Conservation (phyloP, 495 filamentous ascomycete genomes). For the Umbilicaria muhlenbergii region DNA sequence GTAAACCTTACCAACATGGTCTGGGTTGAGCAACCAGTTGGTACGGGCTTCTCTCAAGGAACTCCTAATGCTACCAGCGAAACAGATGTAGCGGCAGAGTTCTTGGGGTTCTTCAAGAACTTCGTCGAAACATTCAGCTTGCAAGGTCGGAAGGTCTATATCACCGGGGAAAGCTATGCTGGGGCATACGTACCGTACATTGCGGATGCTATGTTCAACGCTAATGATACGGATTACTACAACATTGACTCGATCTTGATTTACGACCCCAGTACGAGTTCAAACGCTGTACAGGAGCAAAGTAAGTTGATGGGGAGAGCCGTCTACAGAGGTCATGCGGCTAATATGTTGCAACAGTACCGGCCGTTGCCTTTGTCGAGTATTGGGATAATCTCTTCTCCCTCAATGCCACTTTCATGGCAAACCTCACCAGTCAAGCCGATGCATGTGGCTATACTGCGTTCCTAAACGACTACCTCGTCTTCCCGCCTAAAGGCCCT, state of each 20-base stretch:
- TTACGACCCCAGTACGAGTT: conserved; percentile 49
- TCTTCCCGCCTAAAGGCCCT: conserved; percentile 47
- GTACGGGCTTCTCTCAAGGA: conserved; percentile 57
- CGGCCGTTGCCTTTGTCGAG: conserved; percentile 44
- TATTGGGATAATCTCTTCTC: conserved; percentile 43
- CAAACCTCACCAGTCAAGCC: conserved; percentile 35
- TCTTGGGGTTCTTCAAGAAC: conserved; percentile 54
- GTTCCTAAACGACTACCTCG: conserved; percentile 44
- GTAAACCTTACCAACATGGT: conserved; percentile 62
- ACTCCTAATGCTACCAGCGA: conserved; percentile 45
- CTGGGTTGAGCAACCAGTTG: conserved; percentile 52
- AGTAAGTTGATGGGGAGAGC: conserved; percentile 11
- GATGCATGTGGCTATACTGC: conserved; percentile 49
- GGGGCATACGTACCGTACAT: conserved; percentile 73
- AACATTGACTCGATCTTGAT: conserved; percentile 52
- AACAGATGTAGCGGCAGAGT: conserved; percentile 47
- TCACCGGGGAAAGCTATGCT: conserved; percentile 58
- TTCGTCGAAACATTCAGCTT: conserved; percentile 54
- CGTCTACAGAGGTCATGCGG: background rate
- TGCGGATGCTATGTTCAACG: conserved; percentile 54
- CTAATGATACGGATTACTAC: conserved; percentile 49
- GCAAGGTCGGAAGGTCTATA: conserved; percentile 47
- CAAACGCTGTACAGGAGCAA: conserved; percentile 29
- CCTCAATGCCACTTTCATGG: conserved; percentile 51
- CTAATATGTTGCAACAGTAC: conserved; percentile 23